A percentile compares a stretch with the other conserved stretches of the same genome.
Conservation (phyloP, 306 rosid species). For the Prosopis cineraria region DNA sequence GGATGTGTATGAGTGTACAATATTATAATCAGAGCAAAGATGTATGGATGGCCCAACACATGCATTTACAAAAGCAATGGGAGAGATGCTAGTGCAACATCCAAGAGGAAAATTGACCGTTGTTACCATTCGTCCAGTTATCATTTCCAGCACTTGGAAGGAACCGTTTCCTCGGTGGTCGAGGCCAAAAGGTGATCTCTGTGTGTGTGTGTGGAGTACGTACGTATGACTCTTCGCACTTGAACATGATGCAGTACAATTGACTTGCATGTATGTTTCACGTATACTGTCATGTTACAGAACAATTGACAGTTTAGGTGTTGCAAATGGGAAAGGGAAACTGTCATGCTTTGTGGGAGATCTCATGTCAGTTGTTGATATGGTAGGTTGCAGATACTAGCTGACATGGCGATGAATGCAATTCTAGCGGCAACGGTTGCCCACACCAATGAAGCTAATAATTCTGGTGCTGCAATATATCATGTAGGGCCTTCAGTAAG, state of each 20-base stretch:
- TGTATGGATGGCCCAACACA: slow-evolving; percentile 90
- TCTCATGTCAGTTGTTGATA: slow-evolving; percentile 48
- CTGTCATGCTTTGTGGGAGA: slow-evolving; percentile 61
- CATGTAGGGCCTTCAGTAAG: no score
- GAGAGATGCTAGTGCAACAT: slow-evolving; percentile 66
- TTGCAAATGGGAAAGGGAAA: slow-evolving; percentile 82
- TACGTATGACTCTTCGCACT: no score
- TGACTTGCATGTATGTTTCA: no score
- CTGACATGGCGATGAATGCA: no score
- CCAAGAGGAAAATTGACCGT: slow-evolving; percentile 43
- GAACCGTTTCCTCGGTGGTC: slow-evolving; percentile 82
- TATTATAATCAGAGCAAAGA: slow-evolving; percentile 55
- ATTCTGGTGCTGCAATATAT: no score
- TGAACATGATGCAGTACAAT: no score
- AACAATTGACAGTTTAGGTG: slow-evolving; percentile 72
- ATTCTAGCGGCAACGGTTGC: no score
- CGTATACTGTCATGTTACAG: slow-evolving; percentile 46
- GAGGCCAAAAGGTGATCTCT: slow-evolving; percentile 72
- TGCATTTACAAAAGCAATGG: slow-evolving; percentile 85
- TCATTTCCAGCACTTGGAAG: slow-evolving; percentile 70
- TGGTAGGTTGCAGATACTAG: no score
- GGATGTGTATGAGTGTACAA: not conserved
- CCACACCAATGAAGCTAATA: no score
- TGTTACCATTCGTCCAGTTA: slow-evolving; percentile 69
- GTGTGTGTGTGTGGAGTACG: not conserved